phyloP scores from a whole-genome alignment of 768 basidiomycete species.

The Leccinum longicurvipes region DNA sequence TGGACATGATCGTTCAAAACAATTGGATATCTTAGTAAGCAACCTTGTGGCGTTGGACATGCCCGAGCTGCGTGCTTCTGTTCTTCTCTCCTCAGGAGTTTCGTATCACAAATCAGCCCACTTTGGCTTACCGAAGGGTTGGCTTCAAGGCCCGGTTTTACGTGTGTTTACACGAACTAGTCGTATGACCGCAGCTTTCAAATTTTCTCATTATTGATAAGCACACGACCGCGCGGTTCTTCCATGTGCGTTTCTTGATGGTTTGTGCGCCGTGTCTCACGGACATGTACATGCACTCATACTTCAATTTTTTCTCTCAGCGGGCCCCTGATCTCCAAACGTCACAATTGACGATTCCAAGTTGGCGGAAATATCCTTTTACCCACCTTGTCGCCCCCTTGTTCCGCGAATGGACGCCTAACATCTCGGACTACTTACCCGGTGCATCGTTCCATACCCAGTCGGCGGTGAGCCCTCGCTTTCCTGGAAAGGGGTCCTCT shows the following conservation, averaged over 20 bases:
- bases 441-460: no score
- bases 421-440: no score
- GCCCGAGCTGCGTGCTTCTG: not conserved
- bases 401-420: not conserved
- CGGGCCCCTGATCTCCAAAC: not conserved
- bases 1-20: slow-evolving; percentile 49
- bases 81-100: no score
- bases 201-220: not conserved
- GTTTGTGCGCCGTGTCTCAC: not conserved
- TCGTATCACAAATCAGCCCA: not conserved
- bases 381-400: not conserved
- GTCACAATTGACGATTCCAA: no score
- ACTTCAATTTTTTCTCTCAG: not conserved
- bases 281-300: not conserved
- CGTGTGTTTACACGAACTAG: not conserved
- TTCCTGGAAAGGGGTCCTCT: slow-evolving; percentile 2
- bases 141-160: not conserved
- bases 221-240: no score
- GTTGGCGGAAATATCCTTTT: no score
- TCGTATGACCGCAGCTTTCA: slow-evolving; percentile 7
- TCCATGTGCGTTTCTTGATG: not conserved
- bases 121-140: not conserved
- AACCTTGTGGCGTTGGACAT: not conserved
- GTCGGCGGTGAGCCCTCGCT: no score
- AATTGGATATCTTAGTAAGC: no score